These are phyloP conservation scores for Ophiostoma sp. DNA, from an alignment of 2,329 filamentous ascomycete species.

Conservation along the genomic window DNA sequence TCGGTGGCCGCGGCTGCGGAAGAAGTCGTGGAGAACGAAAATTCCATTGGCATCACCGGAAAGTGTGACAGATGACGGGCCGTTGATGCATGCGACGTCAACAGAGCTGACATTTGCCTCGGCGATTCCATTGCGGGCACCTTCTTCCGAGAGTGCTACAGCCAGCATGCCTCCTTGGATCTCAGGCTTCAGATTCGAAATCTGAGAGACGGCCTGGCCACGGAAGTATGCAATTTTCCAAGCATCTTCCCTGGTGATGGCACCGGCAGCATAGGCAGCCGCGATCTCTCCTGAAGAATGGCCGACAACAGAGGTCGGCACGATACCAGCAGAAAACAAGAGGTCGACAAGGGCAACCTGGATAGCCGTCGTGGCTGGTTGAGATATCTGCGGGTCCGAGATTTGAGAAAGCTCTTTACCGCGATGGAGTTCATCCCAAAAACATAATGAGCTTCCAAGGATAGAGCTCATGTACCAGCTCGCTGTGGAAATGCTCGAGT, in stretches of 20 bases:
- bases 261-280: constrained; percentile 39
- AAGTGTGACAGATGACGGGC: constrained; percentile 40
- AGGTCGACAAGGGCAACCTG: constrained; percentile 42
- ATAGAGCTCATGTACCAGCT: constrained; percentile 33
- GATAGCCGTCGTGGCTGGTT: constrained; percentile 38
- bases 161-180: constrained; percentile 50
- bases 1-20: constrained; percentile 19
- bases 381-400: constrained; percentile 35
- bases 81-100: constrained; percentile 40
- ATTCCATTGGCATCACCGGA: constrained; percentile 34
- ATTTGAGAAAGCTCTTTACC: constrained; percentile 30
- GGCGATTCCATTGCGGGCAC: constrained; percentile 36
- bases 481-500: constrained; percentile 35
- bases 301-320: constrained; percentile 36
- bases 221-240: constrained; percentile 40
- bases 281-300: constrained; percentile 44
- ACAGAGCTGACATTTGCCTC: constrained; percentile 32
- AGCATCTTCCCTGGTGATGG: constrained; percentile 34
- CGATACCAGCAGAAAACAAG: constrained; percentile 34
- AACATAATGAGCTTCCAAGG: constrained; percentile 33
- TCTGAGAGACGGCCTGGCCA: constrained; percentile 35
- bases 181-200: constrained; percentile 28
- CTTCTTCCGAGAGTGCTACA: constrained; percentile 41
- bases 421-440: constrained; percentile 30
- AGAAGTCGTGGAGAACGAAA: constrained; percentile 24